Percentiles rank a stretch among this genome's conserved stretches.
Conservation (phyloP, 768 basidiomycete genomes). For the Suillus hirtellus region DNA sequence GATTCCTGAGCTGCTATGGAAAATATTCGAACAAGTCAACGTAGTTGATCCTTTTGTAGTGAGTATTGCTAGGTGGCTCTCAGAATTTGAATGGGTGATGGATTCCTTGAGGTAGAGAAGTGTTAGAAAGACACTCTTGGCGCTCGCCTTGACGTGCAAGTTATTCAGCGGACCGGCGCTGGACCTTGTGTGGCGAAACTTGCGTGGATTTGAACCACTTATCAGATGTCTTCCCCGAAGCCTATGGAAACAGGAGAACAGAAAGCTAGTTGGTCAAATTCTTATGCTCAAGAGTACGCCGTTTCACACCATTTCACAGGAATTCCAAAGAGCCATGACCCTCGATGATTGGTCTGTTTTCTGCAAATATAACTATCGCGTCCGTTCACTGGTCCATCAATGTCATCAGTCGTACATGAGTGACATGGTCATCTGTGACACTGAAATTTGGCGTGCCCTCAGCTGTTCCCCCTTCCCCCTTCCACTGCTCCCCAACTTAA, state of each 20-base stretch:
- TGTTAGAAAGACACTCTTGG: not conserved
- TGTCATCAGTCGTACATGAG: not conserved
- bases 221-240: not conserved
- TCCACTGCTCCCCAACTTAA: not conserved
- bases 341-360: not conserved
- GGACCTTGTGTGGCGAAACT: conserved; percentile 1
- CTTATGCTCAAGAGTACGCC: not conserved
- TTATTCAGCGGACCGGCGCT: not conserved
- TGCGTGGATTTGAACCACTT: not conserved
- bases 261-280: not conserved
- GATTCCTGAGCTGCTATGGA: not conserved
- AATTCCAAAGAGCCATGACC: not conserved
- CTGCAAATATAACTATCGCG: not conserved
- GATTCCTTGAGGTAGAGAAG: not conserved
- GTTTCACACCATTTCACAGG: not conserved
- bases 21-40: not conserved
- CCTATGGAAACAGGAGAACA: not conserved
- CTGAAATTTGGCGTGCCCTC: not conserved
- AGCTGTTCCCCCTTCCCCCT: not conserved
- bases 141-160: conserved; percentile 2
- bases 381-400: conserved; percentile 13
- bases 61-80: not conserved
- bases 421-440: not conserved
- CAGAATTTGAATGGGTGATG: not conserved
- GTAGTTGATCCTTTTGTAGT: not conserved